Conservation (phyloP, 441 rosid genomes). For the Pelargonium citronellum region DNA sequence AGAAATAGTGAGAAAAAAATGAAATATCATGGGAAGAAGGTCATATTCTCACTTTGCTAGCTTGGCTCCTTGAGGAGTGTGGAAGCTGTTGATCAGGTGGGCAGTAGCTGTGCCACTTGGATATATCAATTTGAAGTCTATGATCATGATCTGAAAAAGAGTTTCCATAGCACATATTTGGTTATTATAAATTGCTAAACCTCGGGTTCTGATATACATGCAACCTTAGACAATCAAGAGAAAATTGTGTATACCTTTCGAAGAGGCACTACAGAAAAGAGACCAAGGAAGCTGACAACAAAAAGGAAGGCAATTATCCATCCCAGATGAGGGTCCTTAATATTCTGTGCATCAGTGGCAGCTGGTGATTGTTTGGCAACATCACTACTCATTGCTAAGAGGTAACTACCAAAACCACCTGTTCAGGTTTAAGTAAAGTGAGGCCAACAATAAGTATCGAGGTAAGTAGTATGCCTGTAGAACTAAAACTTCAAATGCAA, state of each 20-base stretch:
- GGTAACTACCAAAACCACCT: slow-evolving; percentile 24
- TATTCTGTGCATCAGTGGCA: neutral
- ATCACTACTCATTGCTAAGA: slow-evolving; percentile 17
- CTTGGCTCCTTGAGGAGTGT: slow-evolving; percentile 20
- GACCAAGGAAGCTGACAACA: slow-evolving; percentile 26
- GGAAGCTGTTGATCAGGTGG: slow-evolving; percentile 18
- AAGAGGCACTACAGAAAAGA: slow-evolving; percentile 24
- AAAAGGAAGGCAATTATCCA: slow-evolving; percentile 27
- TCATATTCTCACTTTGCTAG: slow-evolving; percentile 10
- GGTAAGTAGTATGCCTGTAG: too few species aligned
- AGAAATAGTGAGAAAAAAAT: neutral
- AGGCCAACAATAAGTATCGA: neutral
- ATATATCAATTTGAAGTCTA: slow-evolving; percentile 21
- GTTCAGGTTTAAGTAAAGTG: neutral
- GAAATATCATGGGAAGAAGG: neutral
- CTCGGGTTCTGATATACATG: neutral
- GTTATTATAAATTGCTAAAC: neutral
- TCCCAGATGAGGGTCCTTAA: slow-evolving; percentile 17
- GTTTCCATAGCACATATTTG: neutral
- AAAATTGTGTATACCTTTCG: slow-evolving; percentile 16
- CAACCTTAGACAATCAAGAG: too few species aligned
- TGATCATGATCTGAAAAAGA: slow-evolving; percentile 24
- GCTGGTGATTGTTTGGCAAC: slow-evolving; percentile 13
- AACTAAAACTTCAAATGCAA: too few species aligned
- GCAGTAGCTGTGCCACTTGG: slow-evolving; percentile 20